phyloP scores from a whole-genome alignment of 208 protist genomes.

The Tritrichomonas foetus region DNA sequence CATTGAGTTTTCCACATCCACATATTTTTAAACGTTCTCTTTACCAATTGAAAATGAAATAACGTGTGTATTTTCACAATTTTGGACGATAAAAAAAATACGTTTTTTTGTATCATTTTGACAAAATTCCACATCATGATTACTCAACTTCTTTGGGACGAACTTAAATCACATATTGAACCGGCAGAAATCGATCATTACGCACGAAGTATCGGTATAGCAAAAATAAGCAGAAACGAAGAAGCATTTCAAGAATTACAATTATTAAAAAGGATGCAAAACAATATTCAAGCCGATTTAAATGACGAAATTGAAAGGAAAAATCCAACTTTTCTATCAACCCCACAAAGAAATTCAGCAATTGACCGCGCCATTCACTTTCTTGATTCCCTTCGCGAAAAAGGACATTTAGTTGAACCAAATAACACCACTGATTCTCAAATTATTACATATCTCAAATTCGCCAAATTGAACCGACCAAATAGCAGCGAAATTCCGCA shows the following conservation, averaged over 20 bases:
- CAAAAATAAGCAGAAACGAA: neutral
- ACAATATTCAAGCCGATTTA: neutral
- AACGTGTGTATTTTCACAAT: too few species aligned
- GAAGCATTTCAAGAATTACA: neutral
- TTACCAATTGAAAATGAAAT: too few species aligned
- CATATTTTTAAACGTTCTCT: too few species aligned
- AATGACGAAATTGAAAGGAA: constrained; percentile 1
- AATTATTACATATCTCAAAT: neutral
- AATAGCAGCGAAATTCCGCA: too few species aligned
- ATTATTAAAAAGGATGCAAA: neutral
- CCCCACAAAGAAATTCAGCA: neutral
- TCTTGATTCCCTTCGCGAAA: neutral
- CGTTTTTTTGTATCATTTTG: too few species aligned
- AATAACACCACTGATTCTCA: neutral
- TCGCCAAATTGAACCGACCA: neutral
- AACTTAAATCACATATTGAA: neutral
- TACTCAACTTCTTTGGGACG: neutral
- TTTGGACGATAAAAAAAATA: too few species aligned
- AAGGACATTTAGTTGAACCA: neutral
- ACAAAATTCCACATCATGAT: too few species aligned
- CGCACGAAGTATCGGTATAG: neutral
- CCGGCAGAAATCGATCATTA: neutral
- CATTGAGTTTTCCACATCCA: too few species aligned
- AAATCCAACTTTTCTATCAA: neutral
- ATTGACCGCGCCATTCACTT: neutral